These are phyloP conservation scores for Adenanthera pavonina DNA, from an alignment of 306 rosid species.

Conservation along the genomic window DNA sequence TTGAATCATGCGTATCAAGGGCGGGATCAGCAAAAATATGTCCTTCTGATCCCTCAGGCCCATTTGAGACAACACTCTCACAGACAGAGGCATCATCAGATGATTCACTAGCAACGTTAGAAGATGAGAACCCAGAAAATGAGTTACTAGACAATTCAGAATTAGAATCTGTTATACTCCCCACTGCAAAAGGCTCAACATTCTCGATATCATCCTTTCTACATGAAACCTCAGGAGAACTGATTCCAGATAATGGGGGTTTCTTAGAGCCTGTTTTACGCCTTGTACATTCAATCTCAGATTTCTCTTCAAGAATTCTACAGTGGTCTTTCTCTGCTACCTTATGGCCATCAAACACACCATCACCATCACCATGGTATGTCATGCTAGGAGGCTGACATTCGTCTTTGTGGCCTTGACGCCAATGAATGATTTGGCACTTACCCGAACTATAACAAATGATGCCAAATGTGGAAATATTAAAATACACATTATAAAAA, in stretches of 20 bases:
- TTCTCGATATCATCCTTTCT: slow-evolving; percentile 53
- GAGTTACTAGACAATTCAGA: slow-evolving; percentile 67
- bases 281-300: slow-evolving; percentile 35
- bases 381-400: slow-evolving; percentile 62
- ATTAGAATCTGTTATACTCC: slow-evolving; percentile 46
- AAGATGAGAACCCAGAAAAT: slow-evolving; percentile 86
- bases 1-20: slow-evolving; percentile 48
- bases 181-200: slow-evolving; percentile 51
- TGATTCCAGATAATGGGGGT: slow-evolving; percentile 34
- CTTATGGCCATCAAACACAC: slow-evolving; percentile 42
- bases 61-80: slow-evolving; percentile 68
- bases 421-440: slow-evolving; percentile 95
- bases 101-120: slow-evolving; percentile 52
- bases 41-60: slow-evolving; percentile 64
- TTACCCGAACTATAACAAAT: slow-evolving; percentile 71
- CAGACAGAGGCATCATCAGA: slow-evolving; percentile 80
- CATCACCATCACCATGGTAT: slow-evolving; percentile 34
- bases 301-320: slow-evolving; percentile 41
- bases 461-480: slow-evolving; percentile 25
- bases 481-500: neutral
- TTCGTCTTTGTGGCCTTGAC: slow-evolving; percentile 89
- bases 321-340: slow-evolving; percentile 44
- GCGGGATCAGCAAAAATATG: slow-evolving; percentile 50
- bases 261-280: slow-evolving; percentile 36
- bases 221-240: slow-evolving; percentile 43